Base-by-base conservation (phyloP, 352 stramenopile genomes). In the Pythium utonaiense region DNA sequence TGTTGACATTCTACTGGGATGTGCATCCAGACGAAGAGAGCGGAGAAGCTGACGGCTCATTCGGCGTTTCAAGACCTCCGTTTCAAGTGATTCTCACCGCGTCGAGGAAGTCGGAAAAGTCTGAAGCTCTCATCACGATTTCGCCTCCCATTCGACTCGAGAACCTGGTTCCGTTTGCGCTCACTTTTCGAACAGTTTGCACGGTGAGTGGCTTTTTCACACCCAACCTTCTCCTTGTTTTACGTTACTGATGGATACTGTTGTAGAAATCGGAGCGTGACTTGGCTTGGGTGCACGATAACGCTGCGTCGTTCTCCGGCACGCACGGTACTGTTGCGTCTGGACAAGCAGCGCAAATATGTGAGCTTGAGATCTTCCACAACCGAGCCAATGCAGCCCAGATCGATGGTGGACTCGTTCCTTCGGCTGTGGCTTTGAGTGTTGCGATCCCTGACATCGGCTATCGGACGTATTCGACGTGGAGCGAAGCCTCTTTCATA, bases 1-100 rank as follows among this genome's bases (percentile, higher is more conserved):
- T 82, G 17, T 56, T 89, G 50, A 92, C 80, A 9, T 91, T 91
- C 55, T 91, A 89, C 58, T 91, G 82, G 82, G 75, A 89, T 56
- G 69, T 75, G 0, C 78, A 86, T 56, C 78, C 78, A 27, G 80
- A 62, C 16, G 55, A 66, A 19, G 42, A 48, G n/a, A 17, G 8
- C 6, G 49, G 55, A 22, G 47, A 65, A 28, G 33, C 57, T 17
- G 30, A 38, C 14, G 50, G 54, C 7, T 50, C 41, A 3, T 87
- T 86, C 62, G 66, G 57, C 38, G 73, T 87, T 1, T 79, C 79
- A 16, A 41, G 86, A 1, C 78, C 83, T 24, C 80, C 83, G 19
- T 91, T 89, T 38, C 83, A 93, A 73, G 57, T 93, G 22, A 85
- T 93, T 47, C 30, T 93, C 40, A 91, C 83, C 2, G 79, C 72